Conservation (phyloP, 257 asterid genomes). For the Capsicum chinense region DNA sequence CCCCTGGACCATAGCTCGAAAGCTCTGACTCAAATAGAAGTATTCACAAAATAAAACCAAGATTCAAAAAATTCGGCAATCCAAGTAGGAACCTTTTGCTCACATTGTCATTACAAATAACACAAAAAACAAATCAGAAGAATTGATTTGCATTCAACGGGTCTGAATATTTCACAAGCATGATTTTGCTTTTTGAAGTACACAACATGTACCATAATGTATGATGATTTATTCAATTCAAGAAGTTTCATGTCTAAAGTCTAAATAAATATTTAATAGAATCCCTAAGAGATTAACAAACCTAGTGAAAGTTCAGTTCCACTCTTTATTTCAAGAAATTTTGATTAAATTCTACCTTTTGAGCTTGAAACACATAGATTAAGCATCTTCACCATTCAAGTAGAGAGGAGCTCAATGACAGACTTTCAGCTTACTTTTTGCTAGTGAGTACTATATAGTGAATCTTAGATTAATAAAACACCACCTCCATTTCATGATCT, state of each 20-base stretch:
- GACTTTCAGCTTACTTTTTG: constrained; percentile 78
- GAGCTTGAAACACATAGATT: constrained; percentile 36
- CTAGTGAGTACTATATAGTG: constrained; percentile 78
- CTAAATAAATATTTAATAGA: constrained; percentile 53
- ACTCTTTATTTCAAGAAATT: constrained; percentile 47
- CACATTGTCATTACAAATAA: too few species aligned
- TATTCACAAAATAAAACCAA: constrained; percentile 3
- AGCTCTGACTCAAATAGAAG: background rate
- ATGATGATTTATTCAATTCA: constrained; percentile 58
- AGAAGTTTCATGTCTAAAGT: constrained; percentile 51
- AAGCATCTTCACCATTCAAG: constrained; percentile 32
- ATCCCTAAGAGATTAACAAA: constrained; percentile 52
- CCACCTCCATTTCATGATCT: too few species aligned
- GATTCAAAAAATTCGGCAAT: background rate
- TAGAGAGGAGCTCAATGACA: background rate
- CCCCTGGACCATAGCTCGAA: background rate
- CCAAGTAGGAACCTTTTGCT: too few species aligned
- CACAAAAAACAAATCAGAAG: background rate
- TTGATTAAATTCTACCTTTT: constrained; percentile 43
- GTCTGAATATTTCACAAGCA: constrained; percentile 16
- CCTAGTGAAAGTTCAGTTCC: constrained; percentile 76
- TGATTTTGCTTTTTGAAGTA: constrained; percentile 19
- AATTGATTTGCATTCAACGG: constrained; percentile 14
- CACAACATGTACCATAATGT: constrained; percentile 27
- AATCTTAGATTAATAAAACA: constrained; percentile 32